These are phyloP conservation scores for Chalciporus piperatus DNA, from an alignment of 768 basidiomycete genomes.

Conservation along the genomic window DNA sequence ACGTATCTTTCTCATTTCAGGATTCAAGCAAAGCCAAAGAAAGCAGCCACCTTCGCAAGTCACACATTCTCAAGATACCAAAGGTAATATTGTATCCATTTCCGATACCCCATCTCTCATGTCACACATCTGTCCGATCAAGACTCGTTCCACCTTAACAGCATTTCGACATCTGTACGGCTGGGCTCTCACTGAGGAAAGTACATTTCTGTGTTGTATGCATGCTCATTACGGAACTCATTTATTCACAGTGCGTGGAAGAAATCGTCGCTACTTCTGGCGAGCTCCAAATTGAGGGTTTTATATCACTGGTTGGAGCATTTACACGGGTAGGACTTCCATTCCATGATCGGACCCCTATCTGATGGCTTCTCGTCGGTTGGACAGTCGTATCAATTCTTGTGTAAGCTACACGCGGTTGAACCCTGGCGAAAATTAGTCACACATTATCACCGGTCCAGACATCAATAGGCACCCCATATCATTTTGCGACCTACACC, in stretches of 20 bases:
- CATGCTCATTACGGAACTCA: constrained; percentile 11
- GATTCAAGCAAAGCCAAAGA: constrained; percentile 43
- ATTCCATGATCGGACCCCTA: constrained; percentile 13
- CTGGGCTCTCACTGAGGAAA: constrained; percentile 64
- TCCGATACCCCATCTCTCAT: constrained; percentile 6
- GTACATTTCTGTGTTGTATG: constrained; percentile 20
- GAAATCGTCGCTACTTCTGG: constrained; percentile 51
- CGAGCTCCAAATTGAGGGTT: constrained; percentile 65
- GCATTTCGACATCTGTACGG: constrained; percentile 78
- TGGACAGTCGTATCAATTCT: constrained; percentile 74
- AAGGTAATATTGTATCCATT: constrained; percentile 47
- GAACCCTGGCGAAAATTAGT: constrained; percentile 1
- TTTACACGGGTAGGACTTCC: constrained; percentile 57
- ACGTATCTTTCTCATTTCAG: constrained; percentile 68
- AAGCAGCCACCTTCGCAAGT: constrained; percentile 33
- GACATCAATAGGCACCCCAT: constrained; percentile 81
- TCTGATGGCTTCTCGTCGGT: constrained; percentile 21
- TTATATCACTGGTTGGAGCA: constrained; percentile 78
- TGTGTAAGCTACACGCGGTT: constrained; percentile 55
- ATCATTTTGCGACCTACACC: constrained; percentile 62
- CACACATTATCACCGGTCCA: constrained; percentile 28
- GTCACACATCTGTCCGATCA: constrained; percentile 20
- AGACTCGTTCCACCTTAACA: constrained; percentile 65
- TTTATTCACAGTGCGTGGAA: constrained; percentile 60
- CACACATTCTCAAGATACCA: constrained; percentile 56